Percentiles rank a stretch among this genome's conserved stretches.
Conservation (phyloP, 345 rosid species). For the Euphorbia lathyris region DNA sequence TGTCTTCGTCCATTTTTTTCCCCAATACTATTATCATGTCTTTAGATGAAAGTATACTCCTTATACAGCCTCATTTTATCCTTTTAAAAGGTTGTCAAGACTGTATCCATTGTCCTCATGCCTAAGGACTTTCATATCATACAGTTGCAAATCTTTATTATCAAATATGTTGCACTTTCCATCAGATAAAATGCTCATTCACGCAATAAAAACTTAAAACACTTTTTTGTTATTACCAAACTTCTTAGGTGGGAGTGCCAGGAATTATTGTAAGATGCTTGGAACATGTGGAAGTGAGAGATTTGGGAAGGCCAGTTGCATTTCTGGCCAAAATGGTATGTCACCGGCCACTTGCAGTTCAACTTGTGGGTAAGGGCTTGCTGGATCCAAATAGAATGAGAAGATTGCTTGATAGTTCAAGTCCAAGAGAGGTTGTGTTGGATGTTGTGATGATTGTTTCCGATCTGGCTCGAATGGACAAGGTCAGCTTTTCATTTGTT, state of each 20-base stretch:
- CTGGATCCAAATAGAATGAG: constrained; percentile 70
- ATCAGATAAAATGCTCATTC: neutral
- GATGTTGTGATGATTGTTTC: constrained; percentile 89
- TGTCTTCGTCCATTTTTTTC: neutral
- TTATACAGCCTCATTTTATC: too few species aligned
- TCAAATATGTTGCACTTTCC: neutral
- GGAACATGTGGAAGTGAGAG: constrained; percentile 76
- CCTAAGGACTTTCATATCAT: neutral
- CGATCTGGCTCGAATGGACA: constrained; percentile 92
- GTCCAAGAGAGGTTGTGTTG: constrained; percentile 75
- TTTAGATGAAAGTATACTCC: neutral
- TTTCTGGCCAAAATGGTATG: constrained; percentile 87
- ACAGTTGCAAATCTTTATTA: neutral
- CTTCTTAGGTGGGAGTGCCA: constrained; percentile 77
- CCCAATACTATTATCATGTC: too few species aligned
- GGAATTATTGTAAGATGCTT: constrained; percentile 61
- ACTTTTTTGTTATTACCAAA: constrained; percentile 19
- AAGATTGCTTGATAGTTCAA: constrained; percentile 62
- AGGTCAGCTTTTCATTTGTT: constrained; percentile 47
- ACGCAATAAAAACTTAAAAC: neutral
- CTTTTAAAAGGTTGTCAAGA: too few species aligned
- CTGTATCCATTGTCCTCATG: neutral
- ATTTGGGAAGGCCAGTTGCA: constrained; percentile 82
- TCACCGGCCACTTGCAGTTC: constrained; percentile 73
- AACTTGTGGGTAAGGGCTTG: constrained; percentile 80